A percentile compares a stretch with the other conserved stretches of the same genome.
Evolutionary conservation across 352 stramenopile species (phyloP).

Genomic region (Globisporangium camurandrum): DNA sequence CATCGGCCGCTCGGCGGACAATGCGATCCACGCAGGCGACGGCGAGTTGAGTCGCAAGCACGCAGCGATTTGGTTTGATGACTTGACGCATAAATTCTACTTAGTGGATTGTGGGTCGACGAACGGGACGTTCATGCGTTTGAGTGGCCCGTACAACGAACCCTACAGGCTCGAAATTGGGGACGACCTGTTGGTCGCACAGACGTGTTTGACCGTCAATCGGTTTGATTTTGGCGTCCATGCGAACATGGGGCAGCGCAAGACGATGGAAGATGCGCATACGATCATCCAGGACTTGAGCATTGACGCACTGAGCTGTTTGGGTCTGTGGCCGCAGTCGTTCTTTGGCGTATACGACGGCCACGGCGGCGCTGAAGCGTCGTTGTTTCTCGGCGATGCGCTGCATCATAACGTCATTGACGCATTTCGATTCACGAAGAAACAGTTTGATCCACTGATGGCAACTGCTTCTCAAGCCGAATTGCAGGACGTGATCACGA

Average conservation of each 20-base stretch:
- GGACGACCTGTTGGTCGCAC: conserved; percentile 94
- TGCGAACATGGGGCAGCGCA: conserved; percentile 90
- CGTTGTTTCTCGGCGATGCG: conserved; percentile 80
- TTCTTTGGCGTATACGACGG: conserved; percentile 86
- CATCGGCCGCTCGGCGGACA: conserved; percentile 83
- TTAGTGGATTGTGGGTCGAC: conserved; percentile 84
- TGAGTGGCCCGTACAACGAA: conserved; percentile 89
- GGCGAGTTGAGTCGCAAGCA: conserved; percentile 93
- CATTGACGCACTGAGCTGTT: conserved; percentile 38
- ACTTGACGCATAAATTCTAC: conserved; percentile 68
- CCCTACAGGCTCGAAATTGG: conserved; percentile 90
- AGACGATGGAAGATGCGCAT: conserved; percentile 95
- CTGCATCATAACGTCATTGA: conserved; percentile 65
- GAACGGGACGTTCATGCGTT: conserved; percentile 95
- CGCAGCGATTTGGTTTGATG: conserved; percentile 89
- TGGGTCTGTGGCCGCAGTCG: conserved; percentile 74
- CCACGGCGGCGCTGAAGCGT: conserved; percentile 82
- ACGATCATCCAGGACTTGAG: conserved; percentile 91
- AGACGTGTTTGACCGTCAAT: conserved; percentile 96
- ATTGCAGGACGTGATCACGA: conserved; percentile 34
- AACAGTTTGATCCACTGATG: conserved; percentile 32
- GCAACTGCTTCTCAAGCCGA: no score
- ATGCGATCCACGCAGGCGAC: conserved; percentile 91
- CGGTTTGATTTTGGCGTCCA: conserved; percentile 95
- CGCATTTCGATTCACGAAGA: conserved; percentile 40